Base-by-base conservation (phyloP, 2,329 filamentous ascomycete species). In the Ambrosiella xylebori region DNA sequence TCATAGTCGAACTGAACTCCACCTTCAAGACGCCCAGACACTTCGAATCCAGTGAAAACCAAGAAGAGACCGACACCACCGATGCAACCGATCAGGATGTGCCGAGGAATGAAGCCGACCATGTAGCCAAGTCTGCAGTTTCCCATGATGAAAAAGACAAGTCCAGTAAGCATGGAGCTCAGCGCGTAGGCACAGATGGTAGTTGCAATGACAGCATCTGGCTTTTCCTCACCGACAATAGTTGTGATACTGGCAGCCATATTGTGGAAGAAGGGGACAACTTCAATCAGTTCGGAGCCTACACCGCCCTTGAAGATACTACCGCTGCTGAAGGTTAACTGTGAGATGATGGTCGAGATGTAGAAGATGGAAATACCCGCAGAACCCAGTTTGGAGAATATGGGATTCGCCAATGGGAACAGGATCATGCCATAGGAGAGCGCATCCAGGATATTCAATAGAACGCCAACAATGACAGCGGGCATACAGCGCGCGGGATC, bases 331-430 rank as follows among this genome's bases (percentile, higher is more conserved):
- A 91, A 97, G 13, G 88, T 86, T 56, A 98, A 70, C 68, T 98
- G 93, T 0, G 93, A 86, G 45, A 97, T 79, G 62, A 98, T 95
- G 59, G 90, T 96, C 75, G 90, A 96, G 64, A 98, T 87, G 68
- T 97, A 98, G 72, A 97, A 98, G 71, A 98, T 96, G 0, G 93
- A 95, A 58, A 98, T 95, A 27, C 93, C 93, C 59, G 95, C 91
- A 0, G 91, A 84, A 1, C 91, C 93, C 6, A 97, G 80, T 62
- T 85, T 79, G 36, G 85, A 80, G 68, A 98, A 98, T 17, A 95
- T 78, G 7, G 87, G 81, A 62, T 87, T 85, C 6, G 91, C 90
- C 0, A 98, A 76, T 0, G 93, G 93, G 63, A 98, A 98, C 11
- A 98, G 72, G 65, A 96, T 95, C 86, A 95, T 93, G 64, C 86